phyloP scores from a whole-genome alignment of 441 rosid genomes.

The Pelargonium citronellum region DNA sequence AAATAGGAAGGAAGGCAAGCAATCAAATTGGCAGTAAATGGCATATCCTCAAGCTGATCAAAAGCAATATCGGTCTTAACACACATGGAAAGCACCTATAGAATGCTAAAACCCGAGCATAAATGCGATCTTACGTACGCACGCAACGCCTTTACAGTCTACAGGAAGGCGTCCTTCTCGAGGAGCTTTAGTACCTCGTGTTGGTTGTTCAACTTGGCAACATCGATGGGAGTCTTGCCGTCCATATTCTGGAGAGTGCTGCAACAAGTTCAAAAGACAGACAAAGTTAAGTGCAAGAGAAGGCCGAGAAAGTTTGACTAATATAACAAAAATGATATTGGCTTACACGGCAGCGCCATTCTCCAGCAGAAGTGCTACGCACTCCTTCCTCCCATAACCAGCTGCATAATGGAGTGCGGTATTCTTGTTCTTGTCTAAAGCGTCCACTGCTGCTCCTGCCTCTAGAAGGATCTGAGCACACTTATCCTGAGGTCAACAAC shows the following conservation, averaged over 20 bases:
- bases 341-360: conserved; percentile 98
- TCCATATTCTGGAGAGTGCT: conserved; percentile 93
- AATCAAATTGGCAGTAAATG: no score
- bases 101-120: no score
- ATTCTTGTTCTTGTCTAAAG: conserved; percentile 87
- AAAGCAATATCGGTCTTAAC: no score
- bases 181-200: conserved; percentile 82
- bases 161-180: conserved; percentile 93
- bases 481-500: conserved; percentile 48
- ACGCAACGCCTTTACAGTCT: conserved; percentile 11
- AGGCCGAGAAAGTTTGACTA: not conserved
- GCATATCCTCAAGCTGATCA: no score
- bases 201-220: conserved; percentile 94
- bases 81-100: no score
- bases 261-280: conserved; percentile 14
- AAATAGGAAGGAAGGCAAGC: no score
- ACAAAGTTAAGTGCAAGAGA: not conserved
- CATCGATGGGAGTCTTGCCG: conserved; percentile 92
- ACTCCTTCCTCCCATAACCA: conserved; percentile 93
- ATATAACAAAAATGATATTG: not conserved
- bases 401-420: conserved; percentile 97
- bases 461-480: conserved; percentile 86
- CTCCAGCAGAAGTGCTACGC: conserved; percentile 82
- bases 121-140: no score
- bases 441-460: conserved; percentile 82